Evolutionary conservation across 2,329 filamentous ascomycete genomes (phyloP).

Genomic region (Neoarthrinium moseri): DNA sequence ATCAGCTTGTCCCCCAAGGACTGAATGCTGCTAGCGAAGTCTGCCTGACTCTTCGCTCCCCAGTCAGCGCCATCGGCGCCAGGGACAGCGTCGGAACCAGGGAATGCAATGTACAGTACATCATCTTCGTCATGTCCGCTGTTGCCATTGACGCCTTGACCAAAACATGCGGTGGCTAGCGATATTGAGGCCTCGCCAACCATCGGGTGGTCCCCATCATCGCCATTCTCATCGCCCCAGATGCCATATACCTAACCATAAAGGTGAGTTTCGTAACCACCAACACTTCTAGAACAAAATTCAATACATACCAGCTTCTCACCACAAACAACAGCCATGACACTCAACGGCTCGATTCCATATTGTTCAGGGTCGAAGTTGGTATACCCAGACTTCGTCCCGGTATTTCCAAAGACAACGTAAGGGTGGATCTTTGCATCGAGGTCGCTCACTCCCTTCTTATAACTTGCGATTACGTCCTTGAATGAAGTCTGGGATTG

Average conservation of each 20-base stretch:
- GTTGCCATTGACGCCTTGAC: background rate
- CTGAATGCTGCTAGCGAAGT: conserved; percentile 1
- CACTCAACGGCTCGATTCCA: conserved; percentile 46
- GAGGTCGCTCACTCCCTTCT: conserved; percentile 38
- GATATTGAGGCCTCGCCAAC: conserved; percentile 1
- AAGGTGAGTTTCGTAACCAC: background rate
- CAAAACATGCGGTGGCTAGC: background rate
- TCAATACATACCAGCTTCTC: background rate
- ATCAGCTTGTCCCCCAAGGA: background rate
- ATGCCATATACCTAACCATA: conserved; percentile 1
- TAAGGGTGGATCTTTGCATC: conserved; percentile 52
- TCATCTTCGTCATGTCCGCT: background rate
- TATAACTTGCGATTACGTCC: conserved; percentile 32
- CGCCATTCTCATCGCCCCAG: conserved; percentile 4
- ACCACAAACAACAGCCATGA: conserved; percentile 44
- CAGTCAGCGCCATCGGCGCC: conserved; percentile 1
- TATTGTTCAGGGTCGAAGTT: conserved; percentile 39
- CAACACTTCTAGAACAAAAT: background rate
- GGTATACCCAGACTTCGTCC: conserved; percentile 26
- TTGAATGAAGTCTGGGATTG: conserved; percentile 45
- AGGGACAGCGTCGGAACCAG: background rate
- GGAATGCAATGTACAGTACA: conserved; percentile 1
- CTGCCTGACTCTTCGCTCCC: background rate
- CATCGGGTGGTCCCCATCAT: background rate
- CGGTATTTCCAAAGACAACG: conserved; percentile 53